These are phyloP conservation scores for Myxozyma kluyveri DNA, from an alignment of 805 yeast species.

Conservation along the genomic window DNA sequence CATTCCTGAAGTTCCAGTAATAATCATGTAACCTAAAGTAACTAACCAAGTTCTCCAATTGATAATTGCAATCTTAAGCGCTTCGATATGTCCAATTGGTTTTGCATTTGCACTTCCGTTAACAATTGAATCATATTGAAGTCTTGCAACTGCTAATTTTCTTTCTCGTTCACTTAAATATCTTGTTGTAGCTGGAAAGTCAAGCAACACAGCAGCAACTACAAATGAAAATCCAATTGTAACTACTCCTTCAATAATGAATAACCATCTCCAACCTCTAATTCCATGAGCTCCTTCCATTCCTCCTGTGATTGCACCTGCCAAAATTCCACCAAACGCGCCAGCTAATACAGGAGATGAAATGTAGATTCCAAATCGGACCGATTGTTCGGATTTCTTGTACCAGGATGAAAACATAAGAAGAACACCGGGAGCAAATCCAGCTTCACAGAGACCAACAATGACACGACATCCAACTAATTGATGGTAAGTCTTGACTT, in stretches of 20 bases:
- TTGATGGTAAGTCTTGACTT: conserved; percentile 39
- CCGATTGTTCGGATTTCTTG: conserved; percentile 52
- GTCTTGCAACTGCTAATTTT: conserved; percentile 13
- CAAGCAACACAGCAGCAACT: conserved; percentile 10
- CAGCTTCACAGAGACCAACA: conserved; percentile 46
- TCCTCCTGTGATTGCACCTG: conserved; percentile 51
- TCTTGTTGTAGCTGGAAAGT: conserved; percentile 16
- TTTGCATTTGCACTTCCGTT: neutral
- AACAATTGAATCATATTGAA: conserved; percentile 15
- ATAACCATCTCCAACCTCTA: conserved; percentile 72
- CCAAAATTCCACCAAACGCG: conserved; percentile 60
- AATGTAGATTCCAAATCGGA: conserved; percentile 60
- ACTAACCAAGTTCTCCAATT: conserved; percentile 19
- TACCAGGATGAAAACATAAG: conserved; percentile 44
- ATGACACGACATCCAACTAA: conserved; percentile 41
- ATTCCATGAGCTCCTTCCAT: conserved; percentile 54
- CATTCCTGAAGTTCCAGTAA: conserved; percentile 11
- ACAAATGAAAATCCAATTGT: conserved; percentile 11
- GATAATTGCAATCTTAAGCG: conserved; percentile 4
- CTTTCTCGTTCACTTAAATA: conserved; percentile 11
- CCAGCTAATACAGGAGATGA: conserved; percentile 62
- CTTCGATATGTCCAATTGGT: conserved; percentile 7
- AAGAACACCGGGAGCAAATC: conserved; percentile 51
- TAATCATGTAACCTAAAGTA: conserved; percentile 11
- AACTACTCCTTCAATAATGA: conserved; percentile 32